These are phyloP conservation scores for Boletus reticulatus DNA, from an alignment of 768 basidiomycete genomes.

Conservation along the genomic window DNA sequence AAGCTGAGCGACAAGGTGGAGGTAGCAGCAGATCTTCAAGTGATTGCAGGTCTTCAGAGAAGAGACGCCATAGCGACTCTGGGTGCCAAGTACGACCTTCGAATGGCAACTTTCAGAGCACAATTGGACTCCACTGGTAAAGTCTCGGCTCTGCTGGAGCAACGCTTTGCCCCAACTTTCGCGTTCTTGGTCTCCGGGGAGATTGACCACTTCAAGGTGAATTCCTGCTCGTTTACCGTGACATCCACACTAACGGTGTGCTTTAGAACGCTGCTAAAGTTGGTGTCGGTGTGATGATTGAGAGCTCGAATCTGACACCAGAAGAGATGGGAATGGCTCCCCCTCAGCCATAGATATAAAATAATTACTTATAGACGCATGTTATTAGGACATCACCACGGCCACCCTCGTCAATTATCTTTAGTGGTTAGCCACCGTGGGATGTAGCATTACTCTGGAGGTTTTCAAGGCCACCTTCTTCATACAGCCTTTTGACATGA, in stretches of 20 bases:
- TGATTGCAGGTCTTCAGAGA: conserved; percentile 74
- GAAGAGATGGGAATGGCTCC: conserved; percentile 73
- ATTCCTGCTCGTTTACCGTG: conserved; percentile 10
- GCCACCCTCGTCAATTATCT: conserved; percentile 11
- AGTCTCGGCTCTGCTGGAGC: conserved; percentile 91
- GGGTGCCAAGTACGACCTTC: conserved; percentile 95
- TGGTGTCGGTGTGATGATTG: conserved; percentile 97
- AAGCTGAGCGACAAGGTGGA: conserved; percentile 95
- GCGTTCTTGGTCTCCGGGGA: conserved; percentile 94
- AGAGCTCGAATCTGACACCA: conserved; percentile 75
- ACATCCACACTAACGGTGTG: background rate
- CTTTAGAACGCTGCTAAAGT: conserved; percentile 87
- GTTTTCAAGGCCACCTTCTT: background rate
- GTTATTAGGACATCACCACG: conserved; percentile 20
- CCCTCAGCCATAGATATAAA: conserved; percentile 44
- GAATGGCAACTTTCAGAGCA: conserved; percentile 90
- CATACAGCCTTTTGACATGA: conserved; percentile 4
- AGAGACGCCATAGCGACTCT: conserved; percentile 92
- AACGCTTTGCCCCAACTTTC: conserved; percentile 93
- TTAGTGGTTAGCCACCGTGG: conserved; percentile 15
- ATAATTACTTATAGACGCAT: conserved; percentile 30
- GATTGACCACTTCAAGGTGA: conserved; percentile 97
- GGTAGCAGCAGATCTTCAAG: conserved; percentile 90
- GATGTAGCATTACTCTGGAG: background rate
- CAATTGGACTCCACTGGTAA: conserved; percentile 95